Evolutionary conservation across 305 asterid genomes (phyloP).

Genomic region (Fraxinus baroniana): DNA sequence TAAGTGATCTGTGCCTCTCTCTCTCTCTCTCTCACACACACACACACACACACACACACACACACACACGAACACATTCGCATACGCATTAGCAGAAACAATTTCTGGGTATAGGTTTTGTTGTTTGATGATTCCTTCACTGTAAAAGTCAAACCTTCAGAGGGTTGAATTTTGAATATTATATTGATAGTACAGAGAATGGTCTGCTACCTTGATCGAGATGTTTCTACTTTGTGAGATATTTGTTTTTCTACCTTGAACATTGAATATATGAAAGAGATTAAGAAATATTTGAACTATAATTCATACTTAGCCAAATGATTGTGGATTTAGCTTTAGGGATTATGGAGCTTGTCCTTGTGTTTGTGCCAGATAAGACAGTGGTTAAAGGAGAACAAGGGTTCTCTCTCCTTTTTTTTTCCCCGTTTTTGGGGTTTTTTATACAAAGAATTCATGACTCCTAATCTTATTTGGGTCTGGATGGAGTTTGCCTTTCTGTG

Average conservation of each 20-base stretch:
- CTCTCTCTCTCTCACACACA: background rate
- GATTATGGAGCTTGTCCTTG: background rate
- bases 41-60: too few species aligned
- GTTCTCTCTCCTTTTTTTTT: background rate
- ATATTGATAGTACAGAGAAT: background rate
- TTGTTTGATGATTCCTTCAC: background rate
- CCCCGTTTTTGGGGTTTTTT: background rate
- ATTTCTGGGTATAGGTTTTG: background rate
- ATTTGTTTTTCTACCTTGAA: background rate
- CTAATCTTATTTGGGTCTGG: background rate
- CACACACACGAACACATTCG: background rate
- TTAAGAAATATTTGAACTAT: background rate
- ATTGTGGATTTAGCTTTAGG: background rate
- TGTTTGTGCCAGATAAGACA: background rate
- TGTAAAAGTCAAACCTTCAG: background rate
- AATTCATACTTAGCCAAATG: background rate
- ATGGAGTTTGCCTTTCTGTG: slow-evolving; percentile 5
- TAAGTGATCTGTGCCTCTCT: slow-evolving; percentile 15
- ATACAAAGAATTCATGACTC: background rate
- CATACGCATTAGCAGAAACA: background rate
- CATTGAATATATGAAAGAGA: background rate
- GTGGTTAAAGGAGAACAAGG: background rate
- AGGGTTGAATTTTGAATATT: background rate
- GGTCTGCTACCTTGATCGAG: background rate
- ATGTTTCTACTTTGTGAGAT: background rate